These are phyloP conservation scores for Rhynchosporium secalis DNA, from an alignment of 2,329 filamentous ascomycete genomes.

Conservation along the genomic window DNA sequence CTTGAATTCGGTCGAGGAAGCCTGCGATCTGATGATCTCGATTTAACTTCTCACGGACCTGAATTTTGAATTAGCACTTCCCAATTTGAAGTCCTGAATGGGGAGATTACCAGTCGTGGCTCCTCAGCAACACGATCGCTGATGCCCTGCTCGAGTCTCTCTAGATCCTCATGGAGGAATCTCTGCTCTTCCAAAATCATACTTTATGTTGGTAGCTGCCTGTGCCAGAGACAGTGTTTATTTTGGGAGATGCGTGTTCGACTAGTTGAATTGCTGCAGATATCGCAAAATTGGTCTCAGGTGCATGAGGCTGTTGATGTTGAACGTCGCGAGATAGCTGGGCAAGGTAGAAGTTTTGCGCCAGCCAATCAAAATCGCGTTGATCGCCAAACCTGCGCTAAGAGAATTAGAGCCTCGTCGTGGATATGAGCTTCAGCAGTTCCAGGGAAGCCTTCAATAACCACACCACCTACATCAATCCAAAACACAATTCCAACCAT, in stretches of 20 bases:
- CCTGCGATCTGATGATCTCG: slow-evolving; percentile 89
- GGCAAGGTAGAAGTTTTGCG: slow-evolving; percentile 21
- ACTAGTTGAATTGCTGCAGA: neutral
- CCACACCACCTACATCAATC: slow-evolving; percentile 10
- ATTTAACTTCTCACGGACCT: slow-evolving; percentile 87
- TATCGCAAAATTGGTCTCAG: neutral
- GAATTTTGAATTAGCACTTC: slow-evolving; percentile 18
- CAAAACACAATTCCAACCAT: slow-evolving; percentile 50
- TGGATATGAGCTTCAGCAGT: slow-evolving; percentile 5
- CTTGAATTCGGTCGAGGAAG: slow-evolving; percentile 83
- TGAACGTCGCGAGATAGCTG: neutral
- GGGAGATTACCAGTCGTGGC: slow-evolving; percentile 71
- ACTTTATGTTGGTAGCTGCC: slow-evolving; percentile 23
- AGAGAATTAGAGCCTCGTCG: slow-evolving; percentile 24
- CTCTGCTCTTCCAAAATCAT: slow-evolving; percentile 94
- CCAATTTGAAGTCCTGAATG: neutral
- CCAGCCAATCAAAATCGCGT: slow-evolving; percentile 32
- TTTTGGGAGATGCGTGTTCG: neutral
- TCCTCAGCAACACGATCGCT: slow-evolving; percentile 87
- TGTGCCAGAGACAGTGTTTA: neutral
- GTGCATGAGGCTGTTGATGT: slow-evolving; percentile 12
- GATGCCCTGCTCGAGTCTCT: slow-evolving; percentile 91
- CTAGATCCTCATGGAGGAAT: slow-evolving; percentile 92
- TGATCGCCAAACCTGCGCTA: slow-evolving; percentile 14
- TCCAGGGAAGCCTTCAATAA: slow-evolving; percentile 10